Conservation (phyloP, 305 asterid genomes). For the Fraxinus dipetala region DNA sequence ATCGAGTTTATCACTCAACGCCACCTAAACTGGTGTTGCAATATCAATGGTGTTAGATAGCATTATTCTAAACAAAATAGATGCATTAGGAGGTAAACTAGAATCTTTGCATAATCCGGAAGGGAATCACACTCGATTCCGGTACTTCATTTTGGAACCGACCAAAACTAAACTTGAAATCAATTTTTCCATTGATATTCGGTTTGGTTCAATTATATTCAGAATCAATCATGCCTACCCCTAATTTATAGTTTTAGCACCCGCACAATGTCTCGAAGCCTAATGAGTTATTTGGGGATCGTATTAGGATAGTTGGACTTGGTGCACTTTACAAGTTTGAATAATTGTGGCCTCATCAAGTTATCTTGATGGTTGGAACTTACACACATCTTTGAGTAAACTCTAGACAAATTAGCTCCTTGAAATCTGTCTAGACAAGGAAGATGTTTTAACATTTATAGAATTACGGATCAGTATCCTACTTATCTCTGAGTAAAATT, state of each 20-base stretch:
- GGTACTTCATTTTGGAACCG: not conserved
- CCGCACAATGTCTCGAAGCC: not conserved
- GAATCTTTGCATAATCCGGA: not conserved
- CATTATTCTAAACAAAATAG: not conserved
- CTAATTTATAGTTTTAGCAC: not conserved
- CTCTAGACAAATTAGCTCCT: not conserved
- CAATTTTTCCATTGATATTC: not conserved
- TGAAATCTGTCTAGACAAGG: not conserved
- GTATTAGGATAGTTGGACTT: not conserved
- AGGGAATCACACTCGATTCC: not conserved
- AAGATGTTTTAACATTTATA: not conserved
- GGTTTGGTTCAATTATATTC: not conserved
- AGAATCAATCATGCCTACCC: not conserved
- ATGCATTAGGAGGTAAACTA: not conserved
- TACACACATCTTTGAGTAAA: not conserved
- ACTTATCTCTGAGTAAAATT: not conserved
- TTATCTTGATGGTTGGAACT: not conserved
- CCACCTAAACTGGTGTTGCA: too few relatives aligned
- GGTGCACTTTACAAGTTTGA: not conserved
- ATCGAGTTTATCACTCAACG: not conserved
- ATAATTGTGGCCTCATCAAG: not conserved
- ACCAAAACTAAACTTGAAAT: not conserved
- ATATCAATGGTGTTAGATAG: not conserved
- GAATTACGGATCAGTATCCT: not conserved
- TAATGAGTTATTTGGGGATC: not conserved